Percentiles rank a stretch among this genome's conserved stretches.
phyloP scores from a whole-genome alignment of 768 basidiomycete species.

The Tylopilus sp. region DNA sequence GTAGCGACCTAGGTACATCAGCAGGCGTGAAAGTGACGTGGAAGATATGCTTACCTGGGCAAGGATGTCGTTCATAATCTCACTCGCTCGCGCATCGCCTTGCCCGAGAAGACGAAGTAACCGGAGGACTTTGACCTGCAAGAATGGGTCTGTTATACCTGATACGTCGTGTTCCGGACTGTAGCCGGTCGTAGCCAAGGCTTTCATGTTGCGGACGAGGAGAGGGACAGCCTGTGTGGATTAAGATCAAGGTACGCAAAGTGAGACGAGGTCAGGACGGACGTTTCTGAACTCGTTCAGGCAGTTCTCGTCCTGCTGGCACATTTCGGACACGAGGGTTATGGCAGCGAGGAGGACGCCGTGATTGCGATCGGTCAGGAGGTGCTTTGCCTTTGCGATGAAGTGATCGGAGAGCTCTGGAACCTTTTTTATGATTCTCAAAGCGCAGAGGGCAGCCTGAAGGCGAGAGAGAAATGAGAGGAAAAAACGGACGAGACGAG shows the following conservation, averaged over 20 bases:
- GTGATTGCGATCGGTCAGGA: slow-evolving; percentile 94
- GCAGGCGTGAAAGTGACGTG: neutral
- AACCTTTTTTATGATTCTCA: slow-evolving; percentile 92
- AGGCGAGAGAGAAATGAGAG: neutral
- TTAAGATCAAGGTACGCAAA: slow-evolving; percentile 6
- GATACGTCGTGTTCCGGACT: slow-evolving; percentile 99
- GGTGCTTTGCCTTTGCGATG: slow-evolving; percentile 78
- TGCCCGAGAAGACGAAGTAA: slow-evolving; percentile 85
- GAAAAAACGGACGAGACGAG: neutral
- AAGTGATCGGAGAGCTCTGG: slow-evolving; percentile 96
- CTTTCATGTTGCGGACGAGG: slow-evolving; percentile 93
- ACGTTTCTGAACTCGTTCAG: slow-evolving; percentile 91
- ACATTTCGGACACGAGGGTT: slow-evolving; percentile 95
- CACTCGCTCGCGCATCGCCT: slow-evolving; percentile 82
- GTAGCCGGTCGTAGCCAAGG: slow-evolving; percentile 92
- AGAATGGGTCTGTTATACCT: slow-evolving; percentile 97
- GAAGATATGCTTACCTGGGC: slow-evolving; percentile 62
- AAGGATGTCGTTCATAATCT: slow-evolving; percentile 97
- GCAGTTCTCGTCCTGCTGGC: slow-evolving; percentile 66
- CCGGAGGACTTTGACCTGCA: slow-evolving; percentile 90
- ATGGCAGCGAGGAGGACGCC: slow-evolving; percentile 93
- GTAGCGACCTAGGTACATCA: slow-evolving; percentile 77
- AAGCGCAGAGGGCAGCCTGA: slow-evolving; percentile 91
- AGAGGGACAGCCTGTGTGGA: slow-evolving; percentile 75
- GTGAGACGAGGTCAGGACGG: slow-evolving; percentile 22